Conservation (phyloP, 208 protist species). For the Herpetomonas muscarum region DNA sequence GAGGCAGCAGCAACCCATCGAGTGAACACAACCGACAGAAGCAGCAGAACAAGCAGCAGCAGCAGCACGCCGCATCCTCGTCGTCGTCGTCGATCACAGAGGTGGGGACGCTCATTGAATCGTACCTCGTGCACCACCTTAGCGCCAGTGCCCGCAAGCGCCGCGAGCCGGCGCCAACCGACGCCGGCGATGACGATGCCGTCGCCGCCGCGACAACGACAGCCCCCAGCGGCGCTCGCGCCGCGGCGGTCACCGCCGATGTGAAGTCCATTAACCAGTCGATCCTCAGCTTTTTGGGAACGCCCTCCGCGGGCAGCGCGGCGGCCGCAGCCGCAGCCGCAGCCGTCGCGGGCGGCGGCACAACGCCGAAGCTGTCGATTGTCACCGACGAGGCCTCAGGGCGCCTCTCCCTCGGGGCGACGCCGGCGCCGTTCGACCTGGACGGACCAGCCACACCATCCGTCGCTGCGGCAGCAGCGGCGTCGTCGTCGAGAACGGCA, state of each 20-base stretch:
- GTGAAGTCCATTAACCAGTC: conserved; percentile 4
- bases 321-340: conserved; percentile 1
- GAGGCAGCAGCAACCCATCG: too few relatives aligned
- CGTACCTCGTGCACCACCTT: neutral
- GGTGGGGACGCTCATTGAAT: neutral
- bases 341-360: neutral
- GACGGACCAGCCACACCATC: neutral
- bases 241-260: too few relatives aligned
- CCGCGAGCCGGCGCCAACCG: neutral
- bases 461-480: neutral
- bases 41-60: neutral
- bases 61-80: neutral
- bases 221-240: too few relatives aligned
- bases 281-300: conserved; percentile 7
- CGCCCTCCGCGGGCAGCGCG: conserved; percentile 7
- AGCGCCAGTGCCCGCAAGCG: too few relatives aligned
- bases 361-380: too few relatives aligned
- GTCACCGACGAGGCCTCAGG: too few relatives aligned
- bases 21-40: too few relatives aligned
- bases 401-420: too few relatives aligned
- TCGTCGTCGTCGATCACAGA: neutral
- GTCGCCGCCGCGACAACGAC: too few relatives aligned
- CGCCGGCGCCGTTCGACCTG: too few relatives aligned
- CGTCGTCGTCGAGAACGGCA: conserved; percentile 4
- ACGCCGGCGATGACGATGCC: neutral